A percentile compares a stretch with the other conserved stretches of the same genome.
phyloP scores from a whole-genome alignment of 345 rosid genomes.

The Limnanthes douglasii region DNA sequence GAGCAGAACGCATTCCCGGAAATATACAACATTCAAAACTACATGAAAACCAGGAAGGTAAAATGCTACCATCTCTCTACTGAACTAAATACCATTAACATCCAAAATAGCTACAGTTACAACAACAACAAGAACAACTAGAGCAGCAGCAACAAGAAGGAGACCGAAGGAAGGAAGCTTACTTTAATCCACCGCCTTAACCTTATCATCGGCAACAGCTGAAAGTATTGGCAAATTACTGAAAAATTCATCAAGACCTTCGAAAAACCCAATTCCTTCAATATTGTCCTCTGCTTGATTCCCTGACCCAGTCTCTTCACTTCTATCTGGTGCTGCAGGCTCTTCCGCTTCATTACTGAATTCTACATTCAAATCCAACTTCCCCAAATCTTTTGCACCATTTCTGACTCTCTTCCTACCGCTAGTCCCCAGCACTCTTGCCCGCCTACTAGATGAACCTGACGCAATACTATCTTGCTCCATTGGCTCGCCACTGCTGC shows the following conservation, averaged over 20 bases:
- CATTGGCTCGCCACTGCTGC: constrained; percentile 6
- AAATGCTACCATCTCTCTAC: constrained; percentile 8
- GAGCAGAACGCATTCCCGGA: too few species aligned
- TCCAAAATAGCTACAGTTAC: constrained; percentile 13
- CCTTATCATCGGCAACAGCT: constrained; percentile 68
- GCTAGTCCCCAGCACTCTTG: constrained; percentile 21
- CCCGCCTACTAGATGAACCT: constrained; percentile 13
- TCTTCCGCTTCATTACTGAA: constrained; percentile 84
- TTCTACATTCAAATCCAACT: constrained; percentile 95
- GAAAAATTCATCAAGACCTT: constrained; percentile 94
- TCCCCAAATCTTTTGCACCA: constrained; percentile 49
- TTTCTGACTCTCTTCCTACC: constrained; percentile 33
- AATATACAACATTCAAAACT: too few species aligned
- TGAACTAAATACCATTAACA: constrained; percentile 16
- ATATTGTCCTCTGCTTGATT: constrained; percentile 55
- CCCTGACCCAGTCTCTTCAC: constrained; percentile 30
- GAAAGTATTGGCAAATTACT: constrained; percentile 87
- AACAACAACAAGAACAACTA: constrained; percentile 12
- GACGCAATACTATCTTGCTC: constrained; percentile 9
- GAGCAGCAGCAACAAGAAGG: constrained; percentile 7
- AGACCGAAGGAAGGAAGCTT: constrained; percentile 14
- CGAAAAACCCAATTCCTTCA: constrained; percentile 75
- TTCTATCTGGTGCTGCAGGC: constrained; percentile 20
- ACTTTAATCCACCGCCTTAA: constrained; percentile 56
- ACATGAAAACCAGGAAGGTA: constrained; percentile 9